These are phyloP conservation scores for Corchorus capsularis DNA, from an alignment of 345 rosid species.

Conservation along the genomic window DNA sequence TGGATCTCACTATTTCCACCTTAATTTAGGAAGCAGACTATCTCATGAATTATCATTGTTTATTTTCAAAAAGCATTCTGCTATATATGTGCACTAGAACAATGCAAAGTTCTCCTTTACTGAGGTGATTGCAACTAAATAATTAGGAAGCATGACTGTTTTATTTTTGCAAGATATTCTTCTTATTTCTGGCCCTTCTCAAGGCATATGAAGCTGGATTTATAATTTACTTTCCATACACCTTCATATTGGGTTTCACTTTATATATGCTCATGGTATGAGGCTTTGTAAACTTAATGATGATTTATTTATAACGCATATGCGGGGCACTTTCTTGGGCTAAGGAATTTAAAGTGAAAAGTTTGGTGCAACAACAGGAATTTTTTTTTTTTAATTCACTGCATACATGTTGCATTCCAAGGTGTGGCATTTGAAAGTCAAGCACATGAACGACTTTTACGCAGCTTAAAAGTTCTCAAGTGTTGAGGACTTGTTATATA, in stretches of 20 bases:
- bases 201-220: background rate
- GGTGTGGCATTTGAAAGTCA: background rate
- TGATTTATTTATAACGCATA: background rate
- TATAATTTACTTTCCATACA: too few relatives aligned
- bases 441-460: background rate
- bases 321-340: conserved; percentile 3
- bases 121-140: background rate
- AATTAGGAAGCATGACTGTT: background rate
- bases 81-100: background rate
- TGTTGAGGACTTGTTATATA: background rate
- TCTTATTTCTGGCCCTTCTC: background rate
- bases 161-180: background rate
- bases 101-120: background rate
- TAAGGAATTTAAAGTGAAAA: background rate
- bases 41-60: background rate
- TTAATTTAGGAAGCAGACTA: background rate
- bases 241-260: background rate
- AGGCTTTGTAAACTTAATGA: background rate
- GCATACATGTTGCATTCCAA: background rate
- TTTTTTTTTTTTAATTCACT: background rate
- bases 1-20: background rate
- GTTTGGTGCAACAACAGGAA: background rate
- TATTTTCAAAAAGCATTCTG: background rate
- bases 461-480: background rate
- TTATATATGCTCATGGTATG: background rate